These are phyloP conservation scores for Alternaria sp. DNA, from an alignment of 2,329 filamentous ascomycete species.

Conservation along the genomic window DNA sequence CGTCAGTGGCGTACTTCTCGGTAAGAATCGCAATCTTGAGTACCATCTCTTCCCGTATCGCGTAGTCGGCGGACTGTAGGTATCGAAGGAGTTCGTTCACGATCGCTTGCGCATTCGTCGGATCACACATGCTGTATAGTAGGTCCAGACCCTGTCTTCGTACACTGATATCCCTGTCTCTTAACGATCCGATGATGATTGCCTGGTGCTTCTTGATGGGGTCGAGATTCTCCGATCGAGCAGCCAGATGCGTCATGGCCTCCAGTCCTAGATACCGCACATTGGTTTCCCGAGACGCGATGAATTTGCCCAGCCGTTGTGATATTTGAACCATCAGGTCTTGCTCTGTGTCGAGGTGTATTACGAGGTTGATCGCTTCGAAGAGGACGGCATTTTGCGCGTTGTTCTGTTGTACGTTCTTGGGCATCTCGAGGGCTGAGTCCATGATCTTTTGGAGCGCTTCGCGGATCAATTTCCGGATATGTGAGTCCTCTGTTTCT, in stretches of 20 bases:
- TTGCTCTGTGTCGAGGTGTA: slow-evolving; percentile 94
- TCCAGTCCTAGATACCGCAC: slow-evolving; percentile 95
- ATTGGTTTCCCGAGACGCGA: slow-evolving; percentile 95
- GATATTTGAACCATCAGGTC: slow-evolving; percentile 97
- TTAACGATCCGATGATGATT: slow-evolving; percentile 91
- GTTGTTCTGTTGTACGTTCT: slow-evolving; percentile 99
- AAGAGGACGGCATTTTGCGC: slow-evolving; percentile 97
- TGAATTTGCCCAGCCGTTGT: slow-evolving; percentile 87
- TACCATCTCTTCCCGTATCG: slow-evolving; percentile 98
- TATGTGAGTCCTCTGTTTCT: slow-evolving; percentile 80
- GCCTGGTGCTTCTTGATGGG: slow-evolving; percentile 98
- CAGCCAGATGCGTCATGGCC: slow-evolving; percentile 97
- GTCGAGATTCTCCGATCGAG: slow-evolving; percentile 89
- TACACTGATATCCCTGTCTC: slow-evolving; percentile 96
- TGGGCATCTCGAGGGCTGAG: slow-evolving; percentile 88
- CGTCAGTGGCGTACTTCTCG: slow-evolving; percentile 97
- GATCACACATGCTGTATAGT: slow-evolving; percentile 99
- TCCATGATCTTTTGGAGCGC: slow-evolving; percentile 91
- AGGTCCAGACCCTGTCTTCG: slow-evolving; percentile 93
- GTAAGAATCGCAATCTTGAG: slow-evolving; percentile 98
- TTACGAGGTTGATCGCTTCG: slow-evolving; percentile 97
- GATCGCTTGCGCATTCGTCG: slow-evolving; percentile 90
- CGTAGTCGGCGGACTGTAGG: slow-evolving; percentile 94
- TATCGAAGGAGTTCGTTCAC: slow-evolving; percentile 94
- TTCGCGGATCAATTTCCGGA: slow-evolving; percentile 89